Percentiles rank a stretch among this genome's conserved stretches.
Evolutionary conservation across 306 rosid species (phyloP).

Genomic region (Comarum palustre): DNA sequence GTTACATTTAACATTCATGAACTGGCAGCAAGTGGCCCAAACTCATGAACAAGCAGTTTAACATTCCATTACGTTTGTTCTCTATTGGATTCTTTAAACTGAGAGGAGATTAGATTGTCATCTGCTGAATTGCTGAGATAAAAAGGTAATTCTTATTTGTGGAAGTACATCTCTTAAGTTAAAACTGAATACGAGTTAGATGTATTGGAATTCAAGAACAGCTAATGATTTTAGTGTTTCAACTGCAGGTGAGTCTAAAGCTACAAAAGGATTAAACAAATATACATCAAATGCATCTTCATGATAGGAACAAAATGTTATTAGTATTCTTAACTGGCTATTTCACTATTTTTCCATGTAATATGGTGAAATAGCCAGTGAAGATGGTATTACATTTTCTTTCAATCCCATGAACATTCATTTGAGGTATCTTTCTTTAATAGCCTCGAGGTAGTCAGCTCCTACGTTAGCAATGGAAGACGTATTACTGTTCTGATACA

Average conservation of each 20-base stretch:
- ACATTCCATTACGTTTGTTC: neutral
- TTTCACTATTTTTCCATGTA: neutral
- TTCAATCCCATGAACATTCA: neutral
- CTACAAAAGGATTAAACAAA: neutral
- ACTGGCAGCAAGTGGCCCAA: neutral
- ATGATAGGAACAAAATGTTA: neutral
- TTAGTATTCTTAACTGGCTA: neutral
- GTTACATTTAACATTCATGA: too few relatives aligned
- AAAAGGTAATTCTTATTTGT: neutral
- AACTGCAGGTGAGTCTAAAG: neutral
- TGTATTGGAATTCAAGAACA: neutral
- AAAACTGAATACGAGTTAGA: slow-evolving; percentile 1
- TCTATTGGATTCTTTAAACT: neutral
- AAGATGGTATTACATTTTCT: neutral
- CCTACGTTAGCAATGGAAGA: too few relatives aligned
- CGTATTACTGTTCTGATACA: too few relatives aligned
- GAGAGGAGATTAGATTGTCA: neutral
- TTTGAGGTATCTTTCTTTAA: neutral
- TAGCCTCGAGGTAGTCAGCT: neutral
- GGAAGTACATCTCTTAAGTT: neutral
- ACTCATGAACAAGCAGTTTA: neutral
- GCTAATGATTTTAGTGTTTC: slow-evolving; percentile 5
- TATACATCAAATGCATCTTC: neutral
- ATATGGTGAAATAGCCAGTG: neutral
- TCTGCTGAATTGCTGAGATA: neutral